phyloP scores from a whole-genome alignment of 1,284 basidiomycete genomes.

The Pholiota adiposa region DNA sequence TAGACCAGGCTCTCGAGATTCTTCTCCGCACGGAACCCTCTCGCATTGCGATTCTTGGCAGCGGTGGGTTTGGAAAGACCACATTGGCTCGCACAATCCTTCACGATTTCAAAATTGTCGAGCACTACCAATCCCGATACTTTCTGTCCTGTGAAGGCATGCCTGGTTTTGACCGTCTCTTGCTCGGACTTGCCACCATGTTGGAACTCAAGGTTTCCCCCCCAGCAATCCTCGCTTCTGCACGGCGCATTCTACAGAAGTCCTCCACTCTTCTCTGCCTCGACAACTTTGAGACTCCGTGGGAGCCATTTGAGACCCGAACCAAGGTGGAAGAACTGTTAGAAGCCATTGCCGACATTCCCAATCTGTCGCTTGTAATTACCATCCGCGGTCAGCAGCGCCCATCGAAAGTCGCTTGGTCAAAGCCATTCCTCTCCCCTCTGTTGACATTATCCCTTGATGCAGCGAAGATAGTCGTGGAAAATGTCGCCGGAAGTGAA shows the following conservation, averaged over 20 bases:
- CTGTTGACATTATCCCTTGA: not conserved
- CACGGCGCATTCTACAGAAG: not conserved
- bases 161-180: not conserved
- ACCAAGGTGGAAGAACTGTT: not conserved
- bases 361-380: not conserved
- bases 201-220: not conserved
- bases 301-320: not conserved
- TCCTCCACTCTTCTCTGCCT: not conserved
- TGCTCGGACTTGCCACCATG: not conserved
- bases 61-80: conserved; percentile 4
- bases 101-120: not conserved
- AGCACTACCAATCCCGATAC: not conserved
- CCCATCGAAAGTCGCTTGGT: not conserved
- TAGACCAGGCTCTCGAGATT: not conserved
- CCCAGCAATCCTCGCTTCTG: not conserved
- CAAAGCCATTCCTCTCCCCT: not conserved
- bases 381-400: not conserved
- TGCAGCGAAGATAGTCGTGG: not conserved
- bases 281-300: not conserved
- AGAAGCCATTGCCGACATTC: not conserved
- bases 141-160: conserved; percentile 1
- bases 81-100: not conserved
- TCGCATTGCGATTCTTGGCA: not conserved
- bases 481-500: not conserved
- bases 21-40: not conserved